Base-by-base conservation (phyloP, 345 rosid genomes). In the Litchi chinensis region DNA sequence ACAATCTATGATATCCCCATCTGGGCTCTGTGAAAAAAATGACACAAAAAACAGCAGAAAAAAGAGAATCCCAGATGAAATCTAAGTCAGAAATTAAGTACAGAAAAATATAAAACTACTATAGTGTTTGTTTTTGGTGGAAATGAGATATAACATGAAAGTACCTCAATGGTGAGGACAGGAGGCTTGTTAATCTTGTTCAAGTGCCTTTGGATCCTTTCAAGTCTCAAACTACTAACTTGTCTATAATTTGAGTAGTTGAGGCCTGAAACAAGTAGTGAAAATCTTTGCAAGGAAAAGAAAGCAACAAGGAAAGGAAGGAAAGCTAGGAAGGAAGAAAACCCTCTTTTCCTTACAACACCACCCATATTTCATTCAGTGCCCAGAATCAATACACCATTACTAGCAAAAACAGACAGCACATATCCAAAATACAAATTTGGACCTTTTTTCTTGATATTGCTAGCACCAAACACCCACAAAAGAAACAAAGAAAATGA, bases 1-100 rank as follows among this genome's bases (percentile, higher is more conserved):
- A 84, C 99, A 97, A 48, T 97, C 98, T 79, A 97, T 91, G 60
- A 87, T 77, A 87, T 97, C 99, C 71, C 98, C 99, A 86, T 97
- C 99, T 59, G 90, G 92, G 76, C 95, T 91, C 90, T 88, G 85
- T 21, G 73, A 16, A 52, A 72, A 50, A 8, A 26, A 52, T 18
- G 6, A 54, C 16, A 41, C 44, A n/a, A 69, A 54, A 71, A 65
- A 64, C 56, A 43, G 26, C 10, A 65, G 37, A 65, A 57, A 48
- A 3, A 60, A 44, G 62, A 79, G 73, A 70, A 63, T n/a, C 74
- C 12, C 65, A 60, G 11, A 60, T 22, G 28, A 60, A 60, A 60
- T 22, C 28, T 10, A 60, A 18, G 26, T 60, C 65, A 60, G 9
- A 57, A 57, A 57, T 2, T 57, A 19, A 57, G 10, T n/a, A 5